These are phyloP conservation scores for Thalia dealbata DNA, from an alignment of 176 grass and related monocot species.

Conservation along the genomic window DNA sequence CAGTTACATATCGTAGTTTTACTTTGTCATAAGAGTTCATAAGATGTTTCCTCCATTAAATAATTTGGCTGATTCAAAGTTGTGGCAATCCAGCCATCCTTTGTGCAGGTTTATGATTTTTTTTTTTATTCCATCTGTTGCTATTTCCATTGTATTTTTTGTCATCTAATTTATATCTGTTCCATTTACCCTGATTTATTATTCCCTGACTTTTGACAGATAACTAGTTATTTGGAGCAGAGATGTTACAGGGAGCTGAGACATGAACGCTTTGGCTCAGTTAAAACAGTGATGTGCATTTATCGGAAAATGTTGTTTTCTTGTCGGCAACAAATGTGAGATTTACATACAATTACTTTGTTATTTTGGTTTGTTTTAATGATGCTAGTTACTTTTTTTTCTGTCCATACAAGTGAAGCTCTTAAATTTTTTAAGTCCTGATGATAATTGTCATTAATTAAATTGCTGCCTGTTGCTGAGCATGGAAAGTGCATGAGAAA, in stretches of 20 bases:
- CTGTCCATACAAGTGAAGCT: slow-evolving; percentile 2
- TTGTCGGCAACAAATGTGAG: slow-evolving; percentile 94
- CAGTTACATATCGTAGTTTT: not conserved
- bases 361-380: not conserved
- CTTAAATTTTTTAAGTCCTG: too few species aligned
- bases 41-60: not conserved
- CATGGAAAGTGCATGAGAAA: not conserved
- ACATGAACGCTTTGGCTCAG: slow-evolving; percentile 68
- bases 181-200: not conserved
- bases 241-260: slow-evolving; percentile 89
- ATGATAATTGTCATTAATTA: not conserved
- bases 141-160: not conserved
- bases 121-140: not conserved
- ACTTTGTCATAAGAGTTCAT: not conserved
- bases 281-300: slow-evolving; percentile 86
- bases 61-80: not conserved
- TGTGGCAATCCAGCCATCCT: too few species aligned
- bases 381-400: not conserved
- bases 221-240: slow-evolving; percentile 84
- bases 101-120: not conserved
- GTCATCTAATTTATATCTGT: not conserved
- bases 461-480: not conserved
- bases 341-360: slow-evolving; percentile 13
- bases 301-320: slow-evolving; percentile 77
- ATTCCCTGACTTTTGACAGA: slow-evolving; percentile 30